Percentiles rank a stretch among this genome's conserved stretches.
Evolutionary conservation across 345 rosid genomes (phyloP).

Genomic region (Diplotaxis tenuifolia): DNA sequence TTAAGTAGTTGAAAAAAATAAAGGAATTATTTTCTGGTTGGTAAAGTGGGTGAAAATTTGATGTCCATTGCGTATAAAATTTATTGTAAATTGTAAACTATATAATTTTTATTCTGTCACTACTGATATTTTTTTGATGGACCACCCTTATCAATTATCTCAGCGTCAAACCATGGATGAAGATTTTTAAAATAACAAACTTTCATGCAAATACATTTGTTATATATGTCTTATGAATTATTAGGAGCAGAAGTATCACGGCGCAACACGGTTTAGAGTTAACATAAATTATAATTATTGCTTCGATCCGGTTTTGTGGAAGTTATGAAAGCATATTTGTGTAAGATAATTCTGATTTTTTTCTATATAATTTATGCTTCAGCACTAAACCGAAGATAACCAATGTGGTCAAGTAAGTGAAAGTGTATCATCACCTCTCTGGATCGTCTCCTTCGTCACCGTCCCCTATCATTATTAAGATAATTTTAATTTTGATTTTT

Average conservation of each 20-base stretch:
- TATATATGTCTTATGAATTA: not conserved
- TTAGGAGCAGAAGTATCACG: not conserved
- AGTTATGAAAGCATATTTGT: not conserved
- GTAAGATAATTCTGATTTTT: not conserved
- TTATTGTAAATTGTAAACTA: not conserved
- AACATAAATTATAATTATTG: not conserved
- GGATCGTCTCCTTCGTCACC: too few relatives aligned
- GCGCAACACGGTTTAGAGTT: not conserved
- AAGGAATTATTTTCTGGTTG: slow-evolving; percentile 22
- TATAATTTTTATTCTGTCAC: not conserved
- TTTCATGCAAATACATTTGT: not conserved
- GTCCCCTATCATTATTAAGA: too few relatives aligned
- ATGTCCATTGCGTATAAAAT: slow-evolving; percentile 2
- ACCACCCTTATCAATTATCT: slow-evolving; percentile 14
- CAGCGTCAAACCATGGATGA: too few relatives aligned
- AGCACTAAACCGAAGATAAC: not conserved
- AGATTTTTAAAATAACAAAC: too few relatives aligned
- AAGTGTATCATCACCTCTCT: too few relatives aligned
- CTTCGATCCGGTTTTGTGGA: not conserved
- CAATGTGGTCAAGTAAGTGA: not conserved
- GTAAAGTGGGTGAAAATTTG: slow-evolving; percentile 34
- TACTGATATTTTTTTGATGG: slow-evolving; percentile 21
- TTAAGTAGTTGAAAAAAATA: too few relatives aligned
- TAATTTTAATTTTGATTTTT: too few relatives aligned
- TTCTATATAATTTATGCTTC: not conserved